Evolutionary conservation across 148 eudicot species (phyloP), one percentile per base, ranked within the genome.

Genomic region (Euryodendron excelsum): DNA sequence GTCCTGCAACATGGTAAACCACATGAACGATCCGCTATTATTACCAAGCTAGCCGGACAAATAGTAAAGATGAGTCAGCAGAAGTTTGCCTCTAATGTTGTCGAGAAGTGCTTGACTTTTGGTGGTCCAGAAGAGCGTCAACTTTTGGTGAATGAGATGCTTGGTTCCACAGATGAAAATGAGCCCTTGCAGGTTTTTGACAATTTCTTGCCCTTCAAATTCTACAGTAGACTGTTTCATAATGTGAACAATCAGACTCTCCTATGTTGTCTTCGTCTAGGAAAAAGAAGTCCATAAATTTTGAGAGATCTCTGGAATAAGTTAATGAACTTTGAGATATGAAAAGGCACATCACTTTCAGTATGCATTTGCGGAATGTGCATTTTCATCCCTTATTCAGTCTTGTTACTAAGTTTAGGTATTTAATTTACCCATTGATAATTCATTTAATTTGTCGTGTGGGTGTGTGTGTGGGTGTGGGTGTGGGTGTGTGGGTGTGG

Each of bases 41-140:
- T 91, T 11, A 78, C 74, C 69, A 81, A 89, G 82, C 88, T 91
- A 80, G 86, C 88, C 17, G 92, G 94, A 30, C 94, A 89, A 64
- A 82, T 89, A 50, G 94, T 91, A 39, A 81, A 84, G 85, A 91
- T 91, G 94, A 91, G 92, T 60, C 89, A 85, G 76, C 93, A 90
- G 73, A 90, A 90, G 68, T 90, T 85, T 79, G 93, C 93, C 78
- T 90, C 93, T 69, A 90, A 90, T 76, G 94, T 91, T 25, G 83
- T 91, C 34, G 94, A 91, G 78, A 91, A 89, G 82, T 91, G 90
- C 79, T 85, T 91, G 75, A 78, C 82, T 75, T 91, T 79, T 64
- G 91, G 92, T 23, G 80, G 84, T 73, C 88, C 86, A 10, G 87
- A 86, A 53, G 94, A 91, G 78, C 91, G 91, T 44, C 87, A 87